Conservation (phyloP, 768 basidiomycete genomes). For the Kwoniella botswanensis region DNA sequence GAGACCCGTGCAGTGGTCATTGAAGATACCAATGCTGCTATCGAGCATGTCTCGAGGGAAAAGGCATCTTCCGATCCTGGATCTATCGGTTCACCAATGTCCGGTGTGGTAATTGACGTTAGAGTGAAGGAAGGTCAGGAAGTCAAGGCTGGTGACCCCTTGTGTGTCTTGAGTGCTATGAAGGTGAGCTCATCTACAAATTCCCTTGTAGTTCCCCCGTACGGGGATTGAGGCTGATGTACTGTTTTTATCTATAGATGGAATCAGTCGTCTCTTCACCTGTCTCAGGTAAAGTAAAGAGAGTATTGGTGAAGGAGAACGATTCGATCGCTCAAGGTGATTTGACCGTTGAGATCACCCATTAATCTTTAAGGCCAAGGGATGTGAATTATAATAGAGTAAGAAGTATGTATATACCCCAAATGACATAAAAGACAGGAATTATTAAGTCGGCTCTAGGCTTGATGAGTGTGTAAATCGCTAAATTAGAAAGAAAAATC, state of each 20-base stretch:
- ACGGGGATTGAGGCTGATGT: no score
- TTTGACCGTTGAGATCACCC: conserved; percentile 83
- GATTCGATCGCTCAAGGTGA: conserved; percentile 96
- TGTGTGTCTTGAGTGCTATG: conserved; percentile 96
- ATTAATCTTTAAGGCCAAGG: conserved; percentile 47
- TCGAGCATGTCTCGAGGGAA: conserved; percentile 92
- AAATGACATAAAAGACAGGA: no score
- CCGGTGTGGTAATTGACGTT: conserved; percentile 95
- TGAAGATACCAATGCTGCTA: conserved; percentile 95
- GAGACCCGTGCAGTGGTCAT: conserved; percentile 95
- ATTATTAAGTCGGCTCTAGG: no score
- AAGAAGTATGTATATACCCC: neutral
- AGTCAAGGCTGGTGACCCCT: conserved; percentile 96
- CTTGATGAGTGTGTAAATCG: neutral
- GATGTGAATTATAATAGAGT: neutral
- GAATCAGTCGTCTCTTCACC: conserved; percentile 96
- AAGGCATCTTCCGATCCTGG: conserved; percentile 92
- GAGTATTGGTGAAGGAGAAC: conserved; percentile 87
- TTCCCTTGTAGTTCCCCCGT: no score
- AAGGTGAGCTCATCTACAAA: no score
- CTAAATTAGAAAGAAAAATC: neutral
- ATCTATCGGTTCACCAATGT: conserved; percentile 94
- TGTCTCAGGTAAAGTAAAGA: conserved; percentile 93
- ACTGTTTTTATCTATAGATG: conserved; percentile 67
- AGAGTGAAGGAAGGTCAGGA: conserved; percentile 97